These are phyloP conservation scores for Talaromyces trachyspermus DNA, from an alignment of 495 filamentous ascomycete species.

Conservation along the genomic window DNA sequence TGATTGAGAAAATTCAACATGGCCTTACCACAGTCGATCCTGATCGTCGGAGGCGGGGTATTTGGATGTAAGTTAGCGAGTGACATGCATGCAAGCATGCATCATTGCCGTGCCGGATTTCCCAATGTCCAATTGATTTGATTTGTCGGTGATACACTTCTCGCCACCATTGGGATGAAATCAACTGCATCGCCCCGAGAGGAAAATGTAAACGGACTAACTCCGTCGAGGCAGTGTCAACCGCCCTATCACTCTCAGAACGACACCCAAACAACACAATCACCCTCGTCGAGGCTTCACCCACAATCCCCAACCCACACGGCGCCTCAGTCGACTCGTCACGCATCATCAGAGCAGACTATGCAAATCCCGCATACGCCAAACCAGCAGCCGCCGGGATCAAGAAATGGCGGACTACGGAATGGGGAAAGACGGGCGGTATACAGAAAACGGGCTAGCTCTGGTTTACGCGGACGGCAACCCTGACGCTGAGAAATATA, in stretches of 20 bases:
- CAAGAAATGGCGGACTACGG: slow-evolving; percentile 58
- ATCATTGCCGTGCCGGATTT: too few relatives aligned
- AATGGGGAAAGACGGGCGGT: slow-evolving; percentile 59
- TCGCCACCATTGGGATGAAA: too few relatives aligned
- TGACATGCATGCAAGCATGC: slow-evolving; percentile 3
- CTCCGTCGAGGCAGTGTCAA: slow-evolving; percentile 41
- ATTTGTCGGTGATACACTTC: too few relatives aligned
- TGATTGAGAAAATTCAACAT: too few relatives aligned
- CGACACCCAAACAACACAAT: slow-evolving; percentile 49
- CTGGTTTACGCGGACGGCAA: slow-evolving; percentile 51
- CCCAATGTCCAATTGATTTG: too few relatives aligned
- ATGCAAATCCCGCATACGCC: slow-evolving; percentile 65
- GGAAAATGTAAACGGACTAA: slow-evolving; percentile 9
- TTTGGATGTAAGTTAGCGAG: slow-evolving; percentile 53
- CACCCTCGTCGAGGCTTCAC: slow-evolving; percentile 60
- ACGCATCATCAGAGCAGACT: slow-evolving; percentile 77
- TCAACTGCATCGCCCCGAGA: too few relatives aligned
- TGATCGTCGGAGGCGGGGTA: slow-evolving; percentile 72
- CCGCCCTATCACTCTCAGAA: slow-evolving; percentile 56
- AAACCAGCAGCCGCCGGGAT: slow-evolving; percentile 61
- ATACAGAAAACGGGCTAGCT: slow-evolving; percentile 68
- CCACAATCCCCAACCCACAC: slow-evolving; percentile 62
- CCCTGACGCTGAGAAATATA: slow-evolving; percentile 53
- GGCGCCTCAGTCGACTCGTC: slow-evolving; percentile 68
- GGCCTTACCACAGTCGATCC: slow-evolving; percentile 45